Conservation (phyloP, 1,139 yeast species). For the Geotrichum europaeum region DNA sequence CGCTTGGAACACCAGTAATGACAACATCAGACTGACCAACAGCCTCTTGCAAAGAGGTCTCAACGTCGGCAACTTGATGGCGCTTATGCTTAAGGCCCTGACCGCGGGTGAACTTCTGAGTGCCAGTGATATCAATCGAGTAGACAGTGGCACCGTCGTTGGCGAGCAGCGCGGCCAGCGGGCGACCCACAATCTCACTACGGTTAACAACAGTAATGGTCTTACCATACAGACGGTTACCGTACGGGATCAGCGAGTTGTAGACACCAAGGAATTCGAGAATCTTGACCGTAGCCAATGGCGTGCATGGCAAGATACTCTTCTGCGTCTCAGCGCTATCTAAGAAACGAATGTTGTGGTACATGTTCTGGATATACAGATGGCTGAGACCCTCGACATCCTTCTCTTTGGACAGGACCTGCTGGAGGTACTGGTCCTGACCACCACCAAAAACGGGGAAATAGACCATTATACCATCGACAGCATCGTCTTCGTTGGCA, state of each 20-base stretch:
- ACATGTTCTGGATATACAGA: conserved; percentile 85
- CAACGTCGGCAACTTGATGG: conserved; percentile 73
- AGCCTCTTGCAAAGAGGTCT: conserved; percentile 51
- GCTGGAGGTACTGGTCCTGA: conserved; percentile 93
- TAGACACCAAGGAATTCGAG: conserved; percentile 85
- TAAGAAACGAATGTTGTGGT: conserved; percentile 81
- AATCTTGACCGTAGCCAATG: conserved; percentile 88
- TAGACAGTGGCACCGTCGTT: conserved; percentile 96
- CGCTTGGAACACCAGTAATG: conserved; percentile 90
- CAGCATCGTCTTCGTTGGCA: conserved; percentile 70
- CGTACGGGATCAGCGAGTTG: conserved; percentile 73
- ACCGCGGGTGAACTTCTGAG: conserved; percentile 90
- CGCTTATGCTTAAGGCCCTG: conserved; percentile 77
- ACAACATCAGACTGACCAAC: conserved; percentile 80
- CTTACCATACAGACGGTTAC: conserved; percentile 88
- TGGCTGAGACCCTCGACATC: conserved; percentile 96
- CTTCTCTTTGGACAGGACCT: conserved; percentile 75
- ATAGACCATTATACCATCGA: conserved; percentile 95
- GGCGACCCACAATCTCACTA: conserved; percentile 95
- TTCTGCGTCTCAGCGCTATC: conserved; percentile 66
- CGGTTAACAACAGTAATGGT: conserved; percentile 86
- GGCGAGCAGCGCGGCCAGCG: conserved; percentile 90
- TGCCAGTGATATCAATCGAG: conserved; percentile 80
- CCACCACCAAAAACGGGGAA: conserved; percentile 95
- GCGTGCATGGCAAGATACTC: conserved; percentile 92